These are phyloP conservation scores for Danielozyma ontarioensis DNA, from an alignment of 805 yeast genomes.

Conservation along the genomic window DNA sequence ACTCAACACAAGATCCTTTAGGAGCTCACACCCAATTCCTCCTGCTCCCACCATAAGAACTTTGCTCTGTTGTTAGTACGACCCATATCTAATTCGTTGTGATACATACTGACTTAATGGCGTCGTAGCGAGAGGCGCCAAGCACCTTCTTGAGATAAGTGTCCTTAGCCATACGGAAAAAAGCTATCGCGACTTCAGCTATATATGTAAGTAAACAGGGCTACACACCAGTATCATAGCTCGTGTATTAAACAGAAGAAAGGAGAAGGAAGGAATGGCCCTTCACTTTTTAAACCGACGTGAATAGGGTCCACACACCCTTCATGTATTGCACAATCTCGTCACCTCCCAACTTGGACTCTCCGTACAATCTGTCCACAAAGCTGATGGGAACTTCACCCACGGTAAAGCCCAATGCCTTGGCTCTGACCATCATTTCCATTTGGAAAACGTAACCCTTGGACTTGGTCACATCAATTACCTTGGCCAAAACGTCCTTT, in stretches of 20 bases:
- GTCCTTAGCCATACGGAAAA: slow-evolving; percentile 32
- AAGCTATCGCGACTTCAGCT: neutral
- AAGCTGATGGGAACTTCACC: slow-evolving; percentile 78
- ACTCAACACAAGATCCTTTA: slow-evolving; percentile 72
- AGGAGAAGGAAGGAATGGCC: too few relatives aligned
- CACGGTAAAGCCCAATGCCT: slow-evolving; percentile 64
- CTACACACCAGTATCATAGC: too few relatives aligned
- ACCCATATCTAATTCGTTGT: too few relatives aligned
- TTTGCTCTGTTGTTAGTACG: slow-evolving; percentile 31
- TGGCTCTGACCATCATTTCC: slow-evolving; percentile 85
- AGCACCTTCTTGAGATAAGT: slow-evolving; percentile 41
- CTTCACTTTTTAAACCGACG: slow-evolving; percentile 55
- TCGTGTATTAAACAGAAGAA: too few relatives aligned
- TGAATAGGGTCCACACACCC: slow-evolving; percentile 70
- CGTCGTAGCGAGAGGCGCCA: slow-evolving; percentile 28
- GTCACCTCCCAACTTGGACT: slow-evolving; percentile 73
- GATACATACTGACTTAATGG: slow-evolving; percentile 17
- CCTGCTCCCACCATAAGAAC: slow-evolving; percentile 92
- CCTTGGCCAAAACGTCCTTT: slow-evolving; percentile 59
- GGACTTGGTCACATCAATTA: slow-evolving; percentile 62
- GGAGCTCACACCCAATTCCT: slow-evolving; percentile 90
- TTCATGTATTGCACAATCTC: slow-evolving; percentile 73
- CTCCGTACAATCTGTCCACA: slow-evolving; percentile 77
- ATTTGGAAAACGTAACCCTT: slow-evolving; percentile 83
- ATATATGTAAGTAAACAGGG: too few relatives aligned